Evolutionary conservation across 2,329 filamentous ascomycete species (phyloP).

Genomic region (Dactylellina drechsleri): DNA sequence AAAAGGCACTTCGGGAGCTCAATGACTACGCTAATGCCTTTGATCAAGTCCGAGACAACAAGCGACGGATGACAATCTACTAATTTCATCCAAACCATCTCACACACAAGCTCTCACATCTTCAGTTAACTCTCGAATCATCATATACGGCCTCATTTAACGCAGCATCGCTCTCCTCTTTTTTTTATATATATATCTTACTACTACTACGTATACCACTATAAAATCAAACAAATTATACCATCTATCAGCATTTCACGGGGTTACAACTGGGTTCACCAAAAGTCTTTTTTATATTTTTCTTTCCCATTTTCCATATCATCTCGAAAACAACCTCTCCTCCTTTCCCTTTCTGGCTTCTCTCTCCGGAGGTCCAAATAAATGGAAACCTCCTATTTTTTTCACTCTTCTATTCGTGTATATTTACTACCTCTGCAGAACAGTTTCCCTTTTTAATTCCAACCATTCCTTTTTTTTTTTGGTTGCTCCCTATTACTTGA

Average conservation of each 20-base stretch:
- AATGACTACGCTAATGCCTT: slow-evolving; percentile 88
- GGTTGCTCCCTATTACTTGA: slow-evolving; percentile 1
- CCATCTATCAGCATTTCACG: slow-evolving; percentile 52
- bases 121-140: slow-evolving; percentile 21
- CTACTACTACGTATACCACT: slow-evolving; percentile 44
- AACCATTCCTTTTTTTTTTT: slow-evolving; percentile 17
- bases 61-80: slow-evolving; percentile 58
- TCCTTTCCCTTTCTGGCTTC: slow-evolving; percentile 9
- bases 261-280: slow-evolving; percentile 52
- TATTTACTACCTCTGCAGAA: slow-evolving; percentile 52
- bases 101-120: background rate
- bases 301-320: slow-evolving; percentile 11
- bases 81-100: background rate
- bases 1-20: slow-evolving; percentile 80
- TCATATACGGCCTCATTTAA: slow-evolving; percentile 42
- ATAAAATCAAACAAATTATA: slow-evolving; percentile 54
- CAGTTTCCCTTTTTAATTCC: slow-evolving; percentile 30
- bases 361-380: slow-evolving; percentile 11
- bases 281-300: slow-evolving; percentile 46
- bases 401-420: slow-evolving; percentile 43
- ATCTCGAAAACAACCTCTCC: slow-evolving; percentile 16
- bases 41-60: slow-evolving; percentile 74
- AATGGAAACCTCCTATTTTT: slow-evolving; percentile 10
- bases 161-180: slow-evolving; percentile 48
- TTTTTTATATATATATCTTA: slow-evolving; percentile 9